Percentiles rank a stretch among this genome's conserved stretches.
Conservation (phyloP, 176 grass and related monocot species). For the Chloris gayana region DNA sequence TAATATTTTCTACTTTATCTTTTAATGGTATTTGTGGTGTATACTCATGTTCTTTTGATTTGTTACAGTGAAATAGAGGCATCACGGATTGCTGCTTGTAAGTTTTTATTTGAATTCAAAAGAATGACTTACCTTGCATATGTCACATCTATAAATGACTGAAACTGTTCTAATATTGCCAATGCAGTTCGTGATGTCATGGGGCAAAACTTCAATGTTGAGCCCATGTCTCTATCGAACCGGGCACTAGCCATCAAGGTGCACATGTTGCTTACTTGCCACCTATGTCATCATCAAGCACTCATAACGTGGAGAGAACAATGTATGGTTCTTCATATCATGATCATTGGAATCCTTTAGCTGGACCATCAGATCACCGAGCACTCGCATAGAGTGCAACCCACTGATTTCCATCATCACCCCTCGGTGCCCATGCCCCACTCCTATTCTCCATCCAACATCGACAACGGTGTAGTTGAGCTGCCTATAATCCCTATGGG, state of each 20-base stretch:
- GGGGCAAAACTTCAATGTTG: constrained; percentile 33
- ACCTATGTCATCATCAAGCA: constrained; percentile 30
- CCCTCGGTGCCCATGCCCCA: constrained; percentile 44
- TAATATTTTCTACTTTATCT: constrained; percentile 14
- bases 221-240: constrained; percentile 33
- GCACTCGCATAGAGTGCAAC: constrained; percentile 26
- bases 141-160: constrained; percentile 18
- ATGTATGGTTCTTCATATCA: constrained; percentile 50
- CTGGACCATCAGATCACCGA: constrained; percentile 40
- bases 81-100: constrained; percentile 46
- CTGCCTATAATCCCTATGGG: constrained; percentile 39
- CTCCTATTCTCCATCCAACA: no score
- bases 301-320: constrained; percentile 31
- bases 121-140: constrained; percentile 8
- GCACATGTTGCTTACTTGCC: constrained; percentile 57
- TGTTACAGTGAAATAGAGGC: constrained; percentile 52
- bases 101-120: constrained; percentile 34
- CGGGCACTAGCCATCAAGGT: constrained; percentile 34
- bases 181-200: constrained; percentile 62
- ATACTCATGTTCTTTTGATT: constrained; percentile 31
- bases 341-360: constrained; percentile 54
- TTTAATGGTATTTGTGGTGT: constrained; percentile 13
- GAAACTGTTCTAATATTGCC: constrained; percentile 6
- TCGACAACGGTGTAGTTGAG: constrained; percentile 39
- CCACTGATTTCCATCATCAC: constrained; percentile 50